Percentiles rank a stretch among this genome's conserved stretches.
Evolutionary conservation across 305 asterid species (phyloP).

Genomic region (Solanum hybrid): DNA sequence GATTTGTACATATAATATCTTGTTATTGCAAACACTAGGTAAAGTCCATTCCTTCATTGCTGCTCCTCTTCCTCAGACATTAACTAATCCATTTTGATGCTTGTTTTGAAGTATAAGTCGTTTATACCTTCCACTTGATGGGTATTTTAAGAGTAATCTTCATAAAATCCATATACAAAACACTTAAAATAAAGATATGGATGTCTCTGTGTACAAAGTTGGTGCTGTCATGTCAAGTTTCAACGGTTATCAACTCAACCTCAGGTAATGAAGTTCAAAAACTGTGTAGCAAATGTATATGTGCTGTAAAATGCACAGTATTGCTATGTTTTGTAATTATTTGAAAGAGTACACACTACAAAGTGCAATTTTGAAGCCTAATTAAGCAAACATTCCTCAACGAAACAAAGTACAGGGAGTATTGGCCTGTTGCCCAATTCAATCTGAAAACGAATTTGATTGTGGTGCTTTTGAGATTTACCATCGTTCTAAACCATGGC

Average conservation of each 20-base stretch:
- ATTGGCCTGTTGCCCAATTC: neutral
- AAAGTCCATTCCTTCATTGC: neutral
- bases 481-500: slow-evolving; percentile 4
- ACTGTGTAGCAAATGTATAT: neutral
- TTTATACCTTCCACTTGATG: neutral
- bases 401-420: neutral
- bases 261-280: neutral
- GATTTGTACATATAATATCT: neutral
- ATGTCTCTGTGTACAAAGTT: neutral
- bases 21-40: neutral
- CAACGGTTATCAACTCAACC: neutral
- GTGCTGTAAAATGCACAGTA: neutral
- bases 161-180: neutral
- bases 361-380: neutral
- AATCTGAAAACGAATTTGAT: neutral
- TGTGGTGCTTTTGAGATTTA: neutral
- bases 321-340: neutral
- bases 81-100: neutral
- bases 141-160: neutral
- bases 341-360: neutral
- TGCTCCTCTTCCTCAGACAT: neutral
- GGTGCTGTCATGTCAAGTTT: neutral
- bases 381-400: neutral
- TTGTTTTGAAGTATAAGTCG: neutral
- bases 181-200: neutral